Percentiles rank a stretch among this genome's conserved stretches.
phyloP scores from a whole-genome alignment of 306 rosid genomes.

The Vachellia pachyceras region DNA sequence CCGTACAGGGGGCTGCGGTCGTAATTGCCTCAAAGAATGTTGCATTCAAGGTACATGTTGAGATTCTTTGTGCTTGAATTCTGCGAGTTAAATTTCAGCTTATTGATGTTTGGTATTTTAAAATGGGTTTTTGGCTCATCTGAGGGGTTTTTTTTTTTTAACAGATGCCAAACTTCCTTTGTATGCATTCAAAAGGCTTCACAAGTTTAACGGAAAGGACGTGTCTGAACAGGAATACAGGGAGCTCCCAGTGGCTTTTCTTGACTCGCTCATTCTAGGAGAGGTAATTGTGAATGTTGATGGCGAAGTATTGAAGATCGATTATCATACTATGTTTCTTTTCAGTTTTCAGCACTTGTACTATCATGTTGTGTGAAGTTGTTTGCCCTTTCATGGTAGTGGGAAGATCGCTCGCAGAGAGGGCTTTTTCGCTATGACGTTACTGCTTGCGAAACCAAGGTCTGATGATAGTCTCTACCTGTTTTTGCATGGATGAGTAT shows the following conservation, averaged over 20 bases:
- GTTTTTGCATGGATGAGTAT: background rate
- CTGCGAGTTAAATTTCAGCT: background rate
- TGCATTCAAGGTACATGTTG: conserved; percentile 75
- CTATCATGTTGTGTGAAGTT: conserved; percentile 32
- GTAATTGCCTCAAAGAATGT: conserved; percentile 78
- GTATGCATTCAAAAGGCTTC: conserved; percentile 62
- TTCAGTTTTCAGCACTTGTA: conserved; percentile 12
- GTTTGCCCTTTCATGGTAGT: conserved; percentile 49
- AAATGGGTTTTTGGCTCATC: conserved; percentile 54
- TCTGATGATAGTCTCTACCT: conserved; percentile 28
- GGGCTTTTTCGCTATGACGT: conserved; percentile 98
- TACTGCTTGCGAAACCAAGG: conserved; percentile 96
- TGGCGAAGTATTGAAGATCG: conserved; percentile 20
- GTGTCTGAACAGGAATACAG: conserved; percentile 37
- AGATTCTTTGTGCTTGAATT: background rate
- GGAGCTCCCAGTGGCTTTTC: conserved; percentile 75
- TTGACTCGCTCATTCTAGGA: conserved; percentile 86
- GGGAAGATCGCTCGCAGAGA: conserved; percentile 95
- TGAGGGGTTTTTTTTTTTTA: conserved; percentile 22
- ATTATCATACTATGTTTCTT: background rate
- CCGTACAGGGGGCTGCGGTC: conserved; percentile 78
- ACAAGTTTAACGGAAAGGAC: conserved; percentile 45
- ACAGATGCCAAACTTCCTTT: conserved; percentile 89
- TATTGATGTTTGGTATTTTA: conserved; percentile 9
- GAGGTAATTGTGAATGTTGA: conserved; percentile 57